Evolutionary conservation across 805 yeast genomes (phyloP), one percentile per base, ranked within the genome.

Genomic region (Pichia occidentalis): DNA sequence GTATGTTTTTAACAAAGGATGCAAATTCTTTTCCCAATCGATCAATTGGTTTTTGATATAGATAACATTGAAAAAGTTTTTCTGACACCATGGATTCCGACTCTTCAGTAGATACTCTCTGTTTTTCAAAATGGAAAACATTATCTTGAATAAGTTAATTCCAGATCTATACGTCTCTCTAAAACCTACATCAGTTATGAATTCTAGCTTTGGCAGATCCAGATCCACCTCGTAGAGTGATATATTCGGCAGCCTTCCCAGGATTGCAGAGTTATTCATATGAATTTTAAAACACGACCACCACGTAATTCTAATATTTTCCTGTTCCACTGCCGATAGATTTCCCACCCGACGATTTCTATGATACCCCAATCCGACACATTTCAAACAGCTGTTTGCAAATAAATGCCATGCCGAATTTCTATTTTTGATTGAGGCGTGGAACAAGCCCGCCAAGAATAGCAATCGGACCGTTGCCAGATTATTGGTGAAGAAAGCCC

Each of bases 251-350:
- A 61, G 56, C 32, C 66, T 50, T 5, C 68, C 69, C 45, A 63
- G 54, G 13, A 56, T 54, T 9, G 60, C 47, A 37, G 65, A 57
- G 18, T 59, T 44, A 3, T 52, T 46, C 38, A 57, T 42, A 37
- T 64, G 70, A 23, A 45, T 43, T 30, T 57, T 59, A 36, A 61
- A 61, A 18, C 63, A 29, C 1, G 69, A 50, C 70, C 70, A 65
- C 42, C 56, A 53, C 12, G 54, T 49, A 17, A 57, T 43, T 31
- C 43, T 51, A 30, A 48, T 49, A 20, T 57, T 58, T 21, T 56
- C 57, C 17, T 50, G 51, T n/a, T 46, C 41, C 1, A 35, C 44
- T n/a, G 32, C 37, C 4, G 42, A 24, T 23, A 42, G 39, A 19
- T 39, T 44, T 3, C 36, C 22, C 16, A 52, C 48, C 7, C 45